Conservation (phyloP, 768 basidiomycete genomes). For the Amanita rubescens region DNA sequence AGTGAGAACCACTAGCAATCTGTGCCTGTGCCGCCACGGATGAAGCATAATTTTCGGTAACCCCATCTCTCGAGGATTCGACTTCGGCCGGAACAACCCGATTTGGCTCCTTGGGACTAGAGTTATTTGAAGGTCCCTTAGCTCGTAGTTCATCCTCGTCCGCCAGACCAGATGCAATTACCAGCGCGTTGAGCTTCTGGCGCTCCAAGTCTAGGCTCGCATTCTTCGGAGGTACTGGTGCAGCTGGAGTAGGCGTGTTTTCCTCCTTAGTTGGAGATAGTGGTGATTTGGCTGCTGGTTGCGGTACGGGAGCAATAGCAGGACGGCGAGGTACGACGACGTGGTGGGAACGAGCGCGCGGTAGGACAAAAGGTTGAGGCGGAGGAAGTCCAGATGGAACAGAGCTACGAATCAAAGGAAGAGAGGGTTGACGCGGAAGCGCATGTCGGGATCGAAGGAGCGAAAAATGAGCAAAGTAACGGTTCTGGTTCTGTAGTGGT, state of each 20-base stretch:
- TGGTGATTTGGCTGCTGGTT: not conserved
- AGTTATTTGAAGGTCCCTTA: not conserved
- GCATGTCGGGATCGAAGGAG: not conserved
- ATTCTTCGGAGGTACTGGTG: not conserved
- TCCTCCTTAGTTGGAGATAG: not conserved
- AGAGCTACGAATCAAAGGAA: not conserved
- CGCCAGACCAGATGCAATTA: conserved; percentile 6
- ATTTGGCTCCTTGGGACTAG: not conserved
- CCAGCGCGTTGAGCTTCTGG: conserved; percentile 6
- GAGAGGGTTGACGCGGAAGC: conserved; percentile 4
- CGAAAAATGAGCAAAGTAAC: not conserved
- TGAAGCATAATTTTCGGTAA: not conserved
- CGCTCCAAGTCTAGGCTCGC: not conserved
- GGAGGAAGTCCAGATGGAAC: not conserved
- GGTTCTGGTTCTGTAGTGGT: not conserved
- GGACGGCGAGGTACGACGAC: not conserved
- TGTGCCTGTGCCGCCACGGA: not conserved
- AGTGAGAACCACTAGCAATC: not conserved
- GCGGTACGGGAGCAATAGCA: not conserved
- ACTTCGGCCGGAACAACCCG: not conserved
- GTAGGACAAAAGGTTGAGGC: not conserved
- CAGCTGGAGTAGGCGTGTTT: not conserved
- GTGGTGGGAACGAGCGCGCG: not conserved
- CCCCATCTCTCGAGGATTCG: not conserved
- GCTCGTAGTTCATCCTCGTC: conserved; percentile 4